phyloP scores from a whole-genome alignment of 2,329 filamentous ascomycete genomes.

The Aschersonia sp. region DNA sequence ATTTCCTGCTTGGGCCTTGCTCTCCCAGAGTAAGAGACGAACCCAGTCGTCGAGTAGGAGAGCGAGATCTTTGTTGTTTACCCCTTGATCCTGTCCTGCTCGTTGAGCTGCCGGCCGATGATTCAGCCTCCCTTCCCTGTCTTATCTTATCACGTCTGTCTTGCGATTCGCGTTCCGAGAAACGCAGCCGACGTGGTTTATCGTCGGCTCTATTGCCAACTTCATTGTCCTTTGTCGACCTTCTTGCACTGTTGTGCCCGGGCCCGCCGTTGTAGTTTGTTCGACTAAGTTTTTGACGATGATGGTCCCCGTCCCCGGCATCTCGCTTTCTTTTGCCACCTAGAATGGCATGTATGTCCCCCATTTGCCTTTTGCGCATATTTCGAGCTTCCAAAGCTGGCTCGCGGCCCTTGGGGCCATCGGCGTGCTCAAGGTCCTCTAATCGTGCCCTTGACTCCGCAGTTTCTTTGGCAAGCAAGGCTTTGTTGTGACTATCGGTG shows the following conservation, averaged over 20 bases:
- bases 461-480: constrained; percentile 70
- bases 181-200: too few species aligned
- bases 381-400: constrained; percentile 31
- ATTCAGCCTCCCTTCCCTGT: not conserved
- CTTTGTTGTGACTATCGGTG: constrained; percentile 79
- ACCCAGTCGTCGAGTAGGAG: too few species aligned
- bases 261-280: too few species aligned
- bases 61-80: constrained; percentile 6
- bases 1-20: not conserved
- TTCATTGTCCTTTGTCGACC: too few species aligned
- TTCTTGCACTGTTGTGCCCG: too few species aligned
- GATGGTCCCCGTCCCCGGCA: not conserved
- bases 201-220: too few species aligned
- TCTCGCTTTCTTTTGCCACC: constrained; percentile 25
- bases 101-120: too few species aligned
- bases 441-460: constrained; percentile 64
- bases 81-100: too few species aligned
- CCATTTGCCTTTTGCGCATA: constrained; percentile 42
- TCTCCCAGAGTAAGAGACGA: too few species aligned
- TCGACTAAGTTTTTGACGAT: too few species aligned
- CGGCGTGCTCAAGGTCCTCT: constrained; percentile 38
- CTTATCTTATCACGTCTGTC: not conserved
- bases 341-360: constrained; percentile 45
- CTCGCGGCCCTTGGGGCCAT: constrained; percentile 23
- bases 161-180: too few species aligned